Percentiles rank a stretch among this genome's conserved stretches.
phyloP scores from a whole-genome alignment of 192 early-diverging fungal species.

The Geosiphon pyriformis region DNA sequence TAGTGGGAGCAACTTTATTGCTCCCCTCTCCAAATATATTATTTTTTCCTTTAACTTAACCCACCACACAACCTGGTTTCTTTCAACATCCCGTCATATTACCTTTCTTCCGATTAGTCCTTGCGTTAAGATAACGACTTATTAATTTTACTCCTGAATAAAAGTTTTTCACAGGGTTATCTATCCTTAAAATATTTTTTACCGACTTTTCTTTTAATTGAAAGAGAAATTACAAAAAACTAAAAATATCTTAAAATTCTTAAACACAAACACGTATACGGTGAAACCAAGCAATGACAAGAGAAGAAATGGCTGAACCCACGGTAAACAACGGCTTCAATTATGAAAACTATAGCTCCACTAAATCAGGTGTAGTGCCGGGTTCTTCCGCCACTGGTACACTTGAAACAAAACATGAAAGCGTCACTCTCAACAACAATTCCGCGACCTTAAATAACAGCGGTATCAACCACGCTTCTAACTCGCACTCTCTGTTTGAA shows the following conservation, averaged over 20 bases:
- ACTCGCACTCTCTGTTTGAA: conserved; percentile 15
- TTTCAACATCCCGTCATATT: not conserved
- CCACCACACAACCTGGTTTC: not conserved
- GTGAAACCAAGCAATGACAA: not conserved
- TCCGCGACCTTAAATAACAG: not conserved
- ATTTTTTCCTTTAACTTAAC: not conserved
- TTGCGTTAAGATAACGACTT: conserved; percentile 2
- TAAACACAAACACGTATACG: conserved; percentile 2
- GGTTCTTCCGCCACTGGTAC: not conserved
- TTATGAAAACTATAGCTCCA: not conserved
- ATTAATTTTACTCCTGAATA: not conserved
- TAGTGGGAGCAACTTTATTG: not conserved
- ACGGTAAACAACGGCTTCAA: not conserved
- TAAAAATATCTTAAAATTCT: not conserved
- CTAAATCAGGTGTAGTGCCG: not conserved
- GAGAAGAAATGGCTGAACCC: conserved; percentile 1
- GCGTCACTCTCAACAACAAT: not conserved
- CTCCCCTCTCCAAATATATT: not conserved
- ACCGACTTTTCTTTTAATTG: not conserved
- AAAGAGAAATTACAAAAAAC: not conserved
- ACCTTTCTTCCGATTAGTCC: not conserved
- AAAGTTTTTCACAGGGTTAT: too few species aligned
- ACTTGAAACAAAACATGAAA: not conserved
- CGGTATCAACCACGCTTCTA: not conserved
- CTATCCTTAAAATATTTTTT: not conserved